Conservation (phyloP, 441 rosid species). For the Raphanus hybrid region DNA sequence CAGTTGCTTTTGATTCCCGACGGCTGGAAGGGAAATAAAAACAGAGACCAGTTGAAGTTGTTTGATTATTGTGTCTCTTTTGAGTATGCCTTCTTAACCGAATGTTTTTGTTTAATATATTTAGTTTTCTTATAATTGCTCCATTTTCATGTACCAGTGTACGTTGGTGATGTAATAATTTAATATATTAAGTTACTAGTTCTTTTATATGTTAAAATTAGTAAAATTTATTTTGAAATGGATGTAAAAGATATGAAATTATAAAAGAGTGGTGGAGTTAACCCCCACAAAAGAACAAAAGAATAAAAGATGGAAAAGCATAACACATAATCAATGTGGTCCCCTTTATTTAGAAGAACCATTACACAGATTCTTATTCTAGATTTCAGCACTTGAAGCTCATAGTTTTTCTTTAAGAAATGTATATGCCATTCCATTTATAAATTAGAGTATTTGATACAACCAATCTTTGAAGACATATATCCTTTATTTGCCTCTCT, state of each 20-base stretch:
- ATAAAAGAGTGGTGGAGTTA: constrained; percentile 32
- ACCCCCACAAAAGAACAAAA: constrained; percentile 48
- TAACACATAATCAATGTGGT: constrained; percentile 40
- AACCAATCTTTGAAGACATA: constrained; percentile 17
- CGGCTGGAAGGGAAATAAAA: too few relatives aligned
- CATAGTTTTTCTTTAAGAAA: not conserved
- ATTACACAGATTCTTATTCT: constrained; percentile 28
- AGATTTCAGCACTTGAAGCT: constrained; percentile 14
- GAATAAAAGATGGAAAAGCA: constrained; percentile 43
- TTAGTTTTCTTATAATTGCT: not conserved
- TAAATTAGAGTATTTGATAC: constrained; percentile 19
- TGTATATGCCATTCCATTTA: constrained; percentile 21
- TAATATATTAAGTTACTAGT: not conserved
- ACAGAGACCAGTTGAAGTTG: too few relatives aligned
- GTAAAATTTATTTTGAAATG: not conserved
- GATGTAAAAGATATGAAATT: not conserved
- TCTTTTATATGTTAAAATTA: not conserved
- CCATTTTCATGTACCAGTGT: not conserved
- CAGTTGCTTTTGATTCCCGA: too few relatives aligned
- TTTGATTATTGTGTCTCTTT: too few relatives aligned
- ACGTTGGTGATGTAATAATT: not conserved
- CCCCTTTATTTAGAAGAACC: constrained; percentile 39
- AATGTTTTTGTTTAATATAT: not conserved
- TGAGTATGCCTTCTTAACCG: not conserved
- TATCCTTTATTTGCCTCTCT: constrained; percentile 29